Conservation (phyloP, 805 yeast species). For the Candida multigemmis region DNA sequence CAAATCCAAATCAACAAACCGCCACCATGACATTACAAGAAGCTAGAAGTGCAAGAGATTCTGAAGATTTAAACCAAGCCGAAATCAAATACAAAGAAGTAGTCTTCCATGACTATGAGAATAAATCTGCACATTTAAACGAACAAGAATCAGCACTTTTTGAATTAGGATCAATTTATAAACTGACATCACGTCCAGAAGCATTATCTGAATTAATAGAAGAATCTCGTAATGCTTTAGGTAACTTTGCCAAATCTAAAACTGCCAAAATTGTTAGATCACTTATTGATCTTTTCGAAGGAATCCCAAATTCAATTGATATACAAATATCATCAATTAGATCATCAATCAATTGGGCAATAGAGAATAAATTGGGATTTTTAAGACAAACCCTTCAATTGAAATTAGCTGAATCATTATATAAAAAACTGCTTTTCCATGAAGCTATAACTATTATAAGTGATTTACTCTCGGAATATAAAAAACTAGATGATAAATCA, state of each 20-base stretch:
- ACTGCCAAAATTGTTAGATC: slow-evolving; percentile 84
- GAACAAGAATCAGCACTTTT: slow-evolving; percentile 59
- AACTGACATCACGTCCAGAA: slow-evolving; percentile 34
- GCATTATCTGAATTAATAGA: slow-evolving; percentile 56
- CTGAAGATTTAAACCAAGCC: slow-evolving; percentile 45
- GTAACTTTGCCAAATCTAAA: slow-evolving; percentile 83
- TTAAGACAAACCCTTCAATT: slow-evolving; percentile 83
- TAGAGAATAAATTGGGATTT: slow-evolving; percentile 73
- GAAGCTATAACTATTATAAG: slow-evolving; percentile 68
- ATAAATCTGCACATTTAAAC: slow-evolving; percentile 18
- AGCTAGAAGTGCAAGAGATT: slow-evolving; percentile 52
- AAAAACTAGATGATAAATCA: slow-evolving; percentile 90
- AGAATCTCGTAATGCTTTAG: slow-evolving; percentile 61
- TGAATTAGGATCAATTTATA: slow-evolving; percentile 70
- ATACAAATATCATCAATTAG: slow-evolving; percentile 65
- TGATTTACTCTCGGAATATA: slow-evolving; percentile 71
- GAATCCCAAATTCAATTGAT: slow-evolving; percentile 52
- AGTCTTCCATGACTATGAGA: slow-evolving; percentile 16
- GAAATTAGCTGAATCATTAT: slow-evolving; percentile 69
- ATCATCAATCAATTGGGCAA: slow-evolving; percentile 83
- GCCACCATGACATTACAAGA: slow-evolving; percentile 30
- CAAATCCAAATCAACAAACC: no score
- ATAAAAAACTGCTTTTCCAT: slow-evolving; percentile 53
- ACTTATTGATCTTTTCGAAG: slow-evolving; percentile 70
- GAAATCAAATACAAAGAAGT: slow-evolving; percentile 50